Evolutionary conservation across 805 yeast genomes (phyloP), one percentile per base, ranked within the genome.

Genomic region (Lachancea mirantina): DNA sequence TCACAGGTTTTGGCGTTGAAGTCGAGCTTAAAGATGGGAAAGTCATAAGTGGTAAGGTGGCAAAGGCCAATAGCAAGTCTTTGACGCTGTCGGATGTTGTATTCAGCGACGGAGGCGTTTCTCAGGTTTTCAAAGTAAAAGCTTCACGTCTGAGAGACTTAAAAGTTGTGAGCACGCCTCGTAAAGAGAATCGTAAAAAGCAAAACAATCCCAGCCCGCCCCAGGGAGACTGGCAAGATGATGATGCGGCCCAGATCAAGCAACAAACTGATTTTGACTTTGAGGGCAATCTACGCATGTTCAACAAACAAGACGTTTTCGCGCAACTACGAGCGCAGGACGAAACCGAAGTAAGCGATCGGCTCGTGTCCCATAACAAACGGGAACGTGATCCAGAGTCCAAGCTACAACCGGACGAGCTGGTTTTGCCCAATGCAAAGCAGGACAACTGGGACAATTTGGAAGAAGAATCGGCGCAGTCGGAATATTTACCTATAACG

Each of bases 281-380:
- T 57, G 84, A 75, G 35, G 78, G 84, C 9, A 84, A 82, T 50
- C 66, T 88, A 41, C 78, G 78, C 15, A 75, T 77, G 65, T 88
- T 88, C 49, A 92, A 88, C 55, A 88, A 88, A 55, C 64, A 68
- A 38, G 67, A 77, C 5, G 89, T 87, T 3, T 81, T 88, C 55
- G 82, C 80, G 30, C 85, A 84, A 50, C 70, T 88, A 48, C 75
- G 74, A 31, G 67, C 67, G 40, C 61, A 65, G 34, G 96, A 87
- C 50, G 68, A 64, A 13, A 65, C 74, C 11, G 73, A 68, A 23
- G 78, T 79, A 1, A 62, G 67, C 9, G 66, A 72, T 26, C 67
- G 95, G 43, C 65, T 84, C 28, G 95, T 83, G 5, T 77, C 85
- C 3, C 83, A 78, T 52, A 87, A 87, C 50, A 78, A 73, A 43